These are phyloP conservation scores for Colletotrichum liriopes DNA, from an alignment of 2,329 filamentous ascomycete genomes.

Conservation along the genomic window DNA sequence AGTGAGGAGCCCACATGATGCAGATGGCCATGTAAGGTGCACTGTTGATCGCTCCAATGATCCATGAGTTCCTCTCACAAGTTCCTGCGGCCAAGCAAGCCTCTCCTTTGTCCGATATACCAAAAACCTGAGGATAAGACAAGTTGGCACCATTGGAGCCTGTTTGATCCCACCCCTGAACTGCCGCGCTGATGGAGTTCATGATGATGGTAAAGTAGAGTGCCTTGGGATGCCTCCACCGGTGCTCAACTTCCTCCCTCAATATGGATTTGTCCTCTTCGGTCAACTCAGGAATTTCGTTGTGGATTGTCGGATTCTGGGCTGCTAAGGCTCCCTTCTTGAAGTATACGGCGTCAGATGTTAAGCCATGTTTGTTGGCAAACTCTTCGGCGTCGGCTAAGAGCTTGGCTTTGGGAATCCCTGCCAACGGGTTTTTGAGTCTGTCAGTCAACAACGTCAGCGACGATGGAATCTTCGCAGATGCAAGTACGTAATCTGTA, in stretches of 20 bases:
- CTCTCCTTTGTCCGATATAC: conserved; percentile 60
- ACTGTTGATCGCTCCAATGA: conserved; percentile 74
- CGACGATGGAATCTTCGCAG: conserved; percentile 51
- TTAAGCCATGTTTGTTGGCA: conserved; percentile 62
- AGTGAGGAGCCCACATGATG: conserved; percentile 13
- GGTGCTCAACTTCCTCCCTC: conserved; percentile 61
- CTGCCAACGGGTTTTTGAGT: background rate
- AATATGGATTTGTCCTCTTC: conserved; percentile 60
- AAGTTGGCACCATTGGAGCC: conserved; percentile 66
- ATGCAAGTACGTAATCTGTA: background rate
- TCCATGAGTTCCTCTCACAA: conserved; percentile 67
- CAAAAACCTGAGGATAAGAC: conserved; percentile 62
- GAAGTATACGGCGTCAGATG: conserved; percentile 56
- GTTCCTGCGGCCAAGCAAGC: conserved; percentile 53
- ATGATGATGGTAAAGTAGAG: conserved; percentile 67
- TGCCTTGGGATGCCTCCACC: conserved; percentile 64
- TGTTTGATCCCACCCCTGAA: conserved; percentile 67
- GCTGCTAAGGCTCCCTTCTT: conserved; percentile 67
- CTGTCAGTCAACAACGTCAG: conserved; percentile 54
- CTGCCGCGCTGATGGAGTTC: conserved; percentile 68
- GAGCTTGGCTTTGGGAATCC: background rate
- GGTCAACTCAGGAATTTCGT: conserved; percentile 62
- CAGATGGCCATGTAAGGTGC: conserved; percentile 56
- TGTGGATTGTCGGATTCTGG: conserved; percentile 63
- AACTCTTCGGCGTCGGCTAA: conserved; percentile 53